These are phyloP conservation scores for Erigeron canadensis DNA, from an alignment of 129 eudicot species.

Conservation along the genomic window DNA sequence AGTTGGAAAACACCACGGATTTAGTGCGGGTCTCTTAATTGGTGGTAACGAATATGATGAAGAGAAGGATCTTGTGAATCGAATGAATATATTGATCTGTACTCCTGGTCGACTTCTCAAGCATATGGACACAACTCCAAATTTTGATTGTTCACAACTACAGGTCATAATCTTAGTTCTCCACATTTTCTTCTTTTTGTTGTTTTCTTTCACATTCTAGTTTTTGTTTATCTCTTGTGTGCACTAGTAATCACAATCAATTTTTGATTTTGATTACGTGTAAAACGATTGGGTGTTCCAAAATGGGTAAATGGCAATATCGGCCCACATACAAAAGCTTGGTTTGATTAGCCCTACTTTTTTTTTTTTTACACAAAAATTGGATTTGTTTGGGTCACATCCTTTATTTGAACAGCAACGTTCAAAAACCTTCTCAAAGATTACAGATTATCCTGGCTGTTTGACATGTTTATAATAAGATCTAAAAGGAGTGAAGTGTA, in stretches of 20 bases:
- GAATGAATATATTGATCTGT: constrained; percentile 79
- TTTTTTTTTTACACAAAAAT: not conserved
- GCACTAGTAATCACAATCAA: not conserved
- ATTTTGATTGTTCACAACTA: constrained; percentile 85
- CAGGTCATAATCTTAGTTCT: constrained; percentile 55
- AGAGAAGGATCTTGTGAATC: constrained; percentile 81
- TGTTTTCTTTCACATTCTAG: not conserved
- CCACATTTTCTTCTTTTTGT: not conserved
- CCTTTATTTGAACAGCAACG: not conserved
- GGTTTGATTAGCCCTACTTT: not conserved
- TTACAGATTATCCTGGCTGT: not conserved
- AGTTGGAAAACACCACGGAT: constrained; percentile 83
- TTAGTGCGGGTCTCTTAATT: constrained; percentile 92
- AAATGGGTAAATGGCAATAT: not conserved
- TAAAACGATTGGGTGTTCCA: not conserved
- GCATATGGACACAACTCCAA: constrained; percentile 95
- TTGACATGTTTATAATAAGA: not conserved
- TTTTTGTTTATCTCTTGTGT: constrained; percentile 2
- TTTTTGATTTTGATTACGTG: constrained; percentile 9
- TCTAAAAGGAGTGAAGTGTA: not conserved
- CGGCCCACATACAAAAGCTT: not conserved
- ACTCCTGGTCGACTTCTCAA: constrained; percentile 98
- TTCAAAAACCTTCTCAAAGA: not conserved
- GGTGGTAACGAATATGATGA: constrained; percentile 85
- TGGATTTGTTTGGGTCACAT: not conserved